Conservation (phyloP, 176 grass and related monocot genomes). For the Cymbopogon citratus region DNA sequence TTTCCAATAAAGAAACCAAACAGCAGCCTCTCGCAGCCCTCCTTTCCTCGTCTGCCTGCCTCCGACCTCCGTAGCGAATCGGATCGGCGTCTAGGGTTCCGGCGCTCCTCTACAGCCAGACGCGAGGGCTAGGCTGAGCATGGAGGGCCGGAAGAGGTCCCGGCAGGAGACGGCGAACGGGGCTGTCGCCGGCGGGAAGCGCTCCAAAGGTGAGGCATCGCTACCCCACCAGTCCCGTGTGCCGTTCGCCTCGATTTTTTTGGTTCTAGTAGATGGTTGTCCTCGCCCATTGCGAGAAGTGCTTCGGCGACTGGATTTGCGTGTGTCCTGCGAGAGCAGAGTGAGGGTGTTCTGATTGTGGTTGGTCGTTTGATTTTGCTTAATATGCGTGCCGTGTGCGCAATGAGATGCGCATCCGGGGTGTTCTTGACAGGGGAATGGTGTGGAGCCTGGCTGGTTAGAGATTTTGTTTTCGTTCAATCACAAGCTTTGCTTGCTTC, state of each 20-base stretch:
- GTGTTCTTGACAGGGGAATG: background rate
- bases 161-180: constrained; percentile 44
- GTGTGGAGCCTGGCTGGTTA: background rate
- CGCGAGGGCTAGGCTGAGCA: constrained; percentile 23
- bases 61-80: background rate
- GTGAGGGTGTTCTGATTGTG: background rate
- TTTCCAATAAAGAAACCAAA: background rate
- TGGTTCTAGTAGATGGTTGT: background rate
- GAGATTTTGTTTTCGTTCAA: background rate
- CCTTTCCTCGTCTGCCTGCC: background rate
- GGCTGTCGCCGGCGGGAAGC: constrained; percentile 36
- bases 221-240: background rate
- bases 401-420: background rate
- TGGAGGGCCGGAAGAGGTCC: constrained; percentile 63
- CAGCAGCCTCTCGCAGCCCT: background rate
- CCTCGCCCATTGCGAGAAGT: background rate
- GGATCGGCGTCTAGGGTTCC: constrained; percentile 38
- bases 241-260: background rate
- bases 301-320: constrained; percentile 13
- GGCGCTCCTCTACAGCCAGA: background rate
- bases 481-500: background rate
- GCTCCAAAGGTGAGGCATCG: constrained; percentile 41
- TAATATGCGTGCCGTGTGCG: background rate
- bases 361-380: background rate
- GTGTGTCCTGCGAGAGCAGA: background rate